Evolutionary conservation across 1,139 yeast species (phyloP).

Genomic region (Hyphopichia fennica): DNA sequence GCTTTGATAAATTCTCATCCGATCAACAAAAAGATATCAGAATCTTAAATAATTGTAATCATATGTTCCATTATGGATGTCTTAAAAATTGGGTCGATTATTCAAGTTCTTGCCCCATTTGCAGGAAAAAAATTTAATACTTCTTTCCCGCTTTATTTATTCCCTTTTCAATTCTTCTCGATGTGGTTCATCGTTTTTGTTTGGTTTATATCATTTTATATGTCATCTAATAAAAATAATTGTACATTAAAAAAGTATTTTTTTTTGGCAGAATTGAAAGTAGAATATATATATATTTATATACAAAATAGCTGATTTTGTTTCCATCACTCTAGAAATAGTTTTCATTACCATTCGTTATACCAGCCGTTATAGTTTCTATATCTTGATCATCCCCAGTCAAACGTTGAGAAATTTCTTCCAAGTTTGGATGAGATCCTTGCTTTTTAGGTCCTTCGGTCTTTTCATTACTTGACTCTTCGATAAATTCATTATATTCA

Average conservation of each 20-base stretch:
- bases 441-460: too few relatives aligned
- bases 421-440: neutral
- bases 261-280: neutral
- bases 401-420: neutral
- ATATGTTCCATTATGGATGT: constrained; percentile 47
- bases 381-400: constrained; percentile 28
- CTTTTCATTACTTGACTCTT: neutral
- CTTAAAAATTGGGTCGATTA: constrained; percentile 45
- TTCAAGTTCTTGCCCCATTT: constrained; percentile 48
- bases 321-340: constrained; percentile 15
- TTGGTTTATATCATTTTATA: neutral
- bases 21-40: constrained; percentile 18
- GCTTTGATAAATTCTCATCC: constrained; percentile 21
- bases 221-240: neutral
- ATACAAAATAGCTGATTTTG: neutral
- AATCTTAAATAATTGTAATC: constrained; percentile 35
- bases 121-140: constrained; percentile 26
- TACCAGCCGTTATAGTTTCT: constrained; percentile 33
- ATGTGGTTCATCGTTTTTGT: neutral
- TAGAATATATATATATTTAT: neutral
- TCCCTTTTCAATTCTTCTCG: neutral
- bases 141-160: neutral
- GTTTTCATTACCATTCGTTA: constrained; percentile 17
- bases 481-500: neutral
- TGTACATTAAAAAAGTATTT: neutral